These are phyloP conservation scores for Cymbomonas tetramitiformis DNA, from an alignment of 139 green algal species.

Conservation along the genomic window DNA sequence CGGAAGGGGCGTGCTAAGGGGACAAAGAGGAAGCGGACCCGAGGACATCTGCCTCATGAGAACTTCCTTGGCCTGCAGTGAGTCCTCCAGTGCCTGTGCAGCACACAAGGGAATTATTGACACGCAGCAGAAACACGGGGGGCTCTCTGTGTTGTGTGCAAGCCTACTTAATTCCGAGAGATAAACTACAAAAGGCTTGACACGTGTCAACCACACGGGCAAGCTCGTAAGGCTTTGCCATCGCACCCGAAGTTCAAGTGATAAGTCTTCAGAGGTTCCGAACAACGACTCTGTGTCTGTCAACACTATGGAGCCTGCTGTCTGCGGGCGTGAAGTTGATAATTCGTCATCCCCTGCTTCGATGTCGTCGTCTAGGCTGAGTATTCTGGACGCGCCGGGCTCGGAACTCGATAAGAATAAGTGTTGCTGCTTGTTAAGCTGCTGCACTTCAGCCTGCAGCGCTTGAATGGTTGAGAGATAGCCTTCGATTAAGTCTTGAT, in stretches of 20 bases:
- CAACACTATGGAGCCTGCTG: neutral
- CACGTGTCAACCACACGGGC: neutral
- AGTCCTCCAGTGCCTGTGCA: neutral
- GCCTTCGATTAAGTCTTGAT: neutral
- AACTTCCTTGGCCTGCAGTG: neutral
- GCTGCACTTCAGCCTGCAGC: too few relatives aligned
- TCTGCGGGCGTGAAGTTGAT: neutral
- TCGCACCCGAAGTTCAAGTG: neutral
- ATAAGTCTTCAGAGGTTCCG: neutral
- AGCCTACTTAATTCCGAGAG: neutral
- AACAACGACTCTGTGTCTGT: neutral
- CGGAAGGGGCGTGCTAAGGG: too few relatives aligned
- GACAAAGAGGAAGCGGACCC: neutral
- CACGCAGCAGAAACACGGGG: neutral
- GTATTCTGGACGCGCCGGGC: too few relatives aligned
- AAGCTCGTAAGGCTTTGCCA: neutral
- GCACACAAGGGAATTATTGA: too few relatives aligned
- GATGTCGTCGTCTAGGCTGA: too few relatives aligned
- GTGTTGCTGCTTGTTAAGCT: too few relatives aligned
- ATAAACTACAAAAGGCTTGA: too few relatives aligned
- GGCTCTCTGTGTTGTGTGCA: neutral
- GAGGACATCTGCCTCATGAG: neutral
- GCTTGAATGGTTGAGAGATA: slow-evolving; percentile 3
- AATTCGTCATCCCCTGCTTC: neutral
- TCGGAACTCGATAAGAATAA: too few relatives aligned